Base-by-base conservation (phyloP, 1,284 basidiomycete genomes). In the Agroathelia rolfsii region DNA sequence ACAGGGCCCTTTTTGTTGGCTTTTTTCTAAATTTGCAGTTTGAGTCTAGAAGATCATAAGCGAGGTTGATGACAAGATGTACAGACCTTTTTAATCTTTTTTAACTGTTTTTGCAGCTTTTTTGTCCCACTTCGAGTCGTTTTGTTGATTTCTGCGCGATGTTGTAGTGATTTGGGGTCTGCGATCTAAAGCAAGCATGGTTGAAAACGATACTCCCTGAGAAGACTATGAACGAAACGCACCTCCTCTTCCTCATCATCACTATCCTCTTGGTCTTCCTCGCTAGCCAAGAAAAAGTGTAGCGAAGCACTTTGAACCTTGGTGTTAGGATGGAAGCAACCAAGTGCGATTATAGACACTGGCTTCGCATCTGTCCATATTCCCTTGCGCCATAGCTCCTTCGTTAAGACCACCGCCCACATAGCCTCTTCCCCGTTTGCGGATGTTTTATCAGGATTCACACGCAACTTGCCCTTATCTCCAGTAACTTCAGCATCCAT, bases 291-390 rank as follows among this genome's bases (percentile, higher is more conserved):
- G 68, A 98, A 98, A 64, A 98, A 99, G 59, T 97, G 89, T n/a
- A 95, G 63, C 2, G 92, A 89, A 0, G 90, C 92, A 39, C 80
- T 90, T 55, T 97, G 94, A 1, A 98, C 95, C 53, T 97, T 97
- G 31, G 81, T 72, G 31, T 86, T 77, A 6, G 94, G 92, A 55
- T 99, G 94, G 54, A 93, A 89, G 51, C 88, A 94, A 1, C 88
- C 94, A 21, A 93, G 66, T 0, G 89, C 78, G 36, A 96, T 72
- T 46, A 99, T 94, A 4, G 93, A 81, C 5, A 98, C 92, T 0
- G 92, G 78, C 62, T 96, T 97, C 3, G 80, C 72, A 52, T 98
- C 95, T 36, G 73, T 82, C 92, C 94, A 99, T 24, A 95, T 76
- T 21, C 80, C 76, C 59, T 94, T 97, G 47, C 74, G 75, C 95